Conservation (phyloP, 2,329 filamentous ascomycete genomes). For the Xylogone sp. region DNA sequence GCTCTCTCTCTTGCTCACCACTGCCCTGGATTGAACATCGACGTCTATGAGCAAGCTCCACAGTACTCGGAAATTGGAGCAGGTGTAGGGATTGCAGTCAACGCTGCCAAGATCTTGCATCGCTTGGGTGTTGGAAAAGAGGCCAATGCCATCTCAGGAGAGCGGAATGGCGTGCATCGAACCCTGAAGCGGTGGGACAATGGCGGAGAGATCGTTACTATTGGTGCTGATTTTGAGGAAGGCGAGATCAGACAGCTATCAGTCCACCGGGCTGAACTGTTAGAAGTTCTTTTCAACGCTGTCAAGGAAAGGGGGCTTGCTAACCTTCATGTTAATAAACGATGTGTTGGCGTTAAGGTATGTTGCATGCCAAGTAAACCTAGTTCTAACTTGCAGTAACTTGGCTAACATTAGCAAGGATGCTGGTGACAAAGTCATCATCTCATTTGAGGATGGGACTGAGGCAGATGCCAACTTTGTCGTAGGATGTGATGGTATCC, state of each 20-base stretch:
- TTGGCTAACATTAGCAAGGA: neutral
- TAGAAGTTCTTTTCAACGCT: neutral
- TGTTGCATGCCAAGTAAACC: neutral
- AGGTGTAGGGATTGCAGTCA: slow-evolving; percentile 51
- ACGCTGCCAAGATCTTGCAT: slow-evolving; percentile 31
- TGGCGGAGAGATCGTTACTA: slow-evolving; percentile 27
- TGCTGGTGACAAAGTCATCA: slow-evolving; percentile 10
- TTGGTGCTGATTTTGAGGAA: slow-evolving; percentile 6
- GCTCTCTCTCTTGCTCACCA: slow-evolving; percentile 45
- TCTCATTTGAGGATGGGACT: slow-evolving; percentile 23
- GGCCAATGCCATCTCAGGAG: slow-evolving; percentile 26
- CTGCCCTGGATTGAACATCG: slow-evolving; percentile 28
- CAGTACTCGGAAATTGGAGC: slow-evolving; percentile 55
- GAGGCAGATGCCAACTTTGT: slow-evolving; percentile 22
- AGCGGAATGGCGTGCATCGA: slow-evolving; percentile 28
- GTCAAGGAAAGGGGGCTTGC: neutral
- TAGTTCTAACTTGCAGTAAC: neutral
- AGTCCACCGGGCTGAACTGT: neutral
- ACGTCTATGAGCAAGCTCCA: slow-evolving; percentile 52
- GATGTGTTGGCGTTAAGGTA: neutral
- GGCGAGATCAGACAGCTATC: neutral
- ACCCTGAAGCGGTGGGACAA: slow-evolving; percentile 32
- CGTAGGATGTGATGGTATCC: slow-evolving; percentile 30
- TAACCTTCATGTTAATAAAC: neutral
- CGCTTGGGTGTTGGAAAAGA: slow-evolving; percentile 28